Evolutionary conservation across 1,284 basidiomycete genomes (phyloP), one percentile per base, ranked within the genome.

Genomic region (Heliocybe sulcata): DNA sequence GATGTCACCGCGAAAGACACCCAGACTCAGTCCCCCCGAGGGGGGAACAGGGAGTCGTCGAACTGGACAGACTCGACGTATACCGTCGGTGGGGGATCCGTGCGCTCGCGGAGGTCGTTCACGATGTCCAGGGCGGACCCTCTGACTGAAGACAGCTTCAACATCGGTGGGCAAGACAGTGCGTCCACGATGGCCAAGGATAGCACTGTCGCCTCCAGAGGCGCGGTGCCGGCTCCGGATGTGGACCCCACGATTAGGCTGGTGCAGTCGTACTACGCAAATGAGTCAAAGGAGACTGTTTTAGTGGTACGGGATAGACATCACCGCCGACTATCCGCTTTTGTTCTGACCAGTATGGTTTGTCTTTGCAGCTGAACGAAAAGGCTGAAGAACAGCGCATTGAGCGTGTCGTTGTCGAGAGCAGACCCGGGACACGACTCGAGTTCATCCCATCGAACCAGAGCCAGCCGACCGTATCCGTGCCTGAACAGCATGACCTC

Each of bases 381-480:
- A 25, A 29, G 47, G n/a, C 47, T n/a, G 47, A 49, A 20, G 22
- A 9, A 22, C 16, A 29, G 14, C 8, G 16, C 3, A 29, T 48
- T 22, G 45, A 29, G 6, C 27, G 8, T 19, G 20, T 45, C 6
- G 53, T 25, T 26, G 6, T 22, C n/a, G 14, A 22, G 6, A 6
- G 14, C 8, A 29, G 31, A 2, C 42, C 58, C 38, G 50, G 54
- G 11, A 56, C 61, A 42, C 16, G 16, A 42, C 4, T 20, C 4
- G 19, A 42, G 16, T 20, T 20, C 23, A n/a, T 49, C 3, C 12
- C 27, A 22, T 3, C 27, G 12, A 16, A 29, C 12, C 20, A 49
- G 9, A 22, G 22, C 3, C 59, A 61, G 48, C 55, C 57, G 10
- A 50, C 51, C 23, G 38, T 54, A 14, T 59, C 59, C n/a, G n/a